Evolutionary conservation across 176 grass and related monocot genomes (phyloP), one percentile per base, ranked within the genome.

Genomic region (Oryza glaberrima): DNA sequence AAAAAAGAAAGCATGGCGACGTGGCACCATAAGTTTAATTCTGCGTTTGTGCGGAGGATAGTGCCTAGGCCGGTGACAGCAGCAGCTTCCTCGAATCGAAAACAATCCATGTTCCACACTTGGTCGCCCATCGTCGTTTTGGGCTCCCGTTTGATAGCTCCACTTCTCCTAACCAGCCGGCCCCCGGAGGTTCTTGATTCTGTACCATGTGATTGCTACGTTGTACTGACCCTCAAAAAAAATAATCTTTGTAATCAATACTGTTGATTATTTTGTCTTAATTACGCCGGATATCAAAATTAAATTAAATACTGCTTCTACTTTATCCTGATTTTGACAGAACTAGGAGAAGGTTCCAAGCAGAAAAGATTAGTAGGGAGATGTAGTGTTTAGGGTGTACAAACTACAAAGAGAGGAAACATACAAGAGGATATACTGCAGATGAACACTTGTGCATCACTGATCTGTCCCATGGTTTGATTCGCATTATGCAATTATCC

Each of bases 41-140:
- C 17, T 58, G 19, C 7, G 19, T 58, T 58, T 58, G 17, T 7
- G 54, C 54, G 6, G 54, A 58, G 54, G 54, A n/a, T 58, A 58
- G 54, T 8, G 54, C 54, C 54, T 58, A 58, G 17, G 17, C 6
- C 54, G 6, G 19, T 15, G 17, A 58, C 16, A n/a, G 54, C 52
- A 56, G 52, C 54, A 73, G 78, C 67, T 72, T 61, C 34, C 34
- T 72, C 4, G 14, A 61, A 49, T 16, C 14, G 65, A 54, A 20
- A 17, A 81, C 68, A 61, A 43, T 8, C 9, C 79, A 82, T 72
- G 80, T 28, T 82, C 35, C 68, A 72, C 25, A 82, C 19, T 41
- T 60, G 69, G 80, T 61, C 20, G n/a, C 49, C 32, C 47, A 5
- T 56, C 13, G 67, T n/a, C 79, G 5, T 69, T 69, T 30, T 40